Evolutionary conservation across 140 eudicot genomes (phyloP), one percentile per base, ranked within the genome.

Genomic region (Oenanthe javanica): DNA sequence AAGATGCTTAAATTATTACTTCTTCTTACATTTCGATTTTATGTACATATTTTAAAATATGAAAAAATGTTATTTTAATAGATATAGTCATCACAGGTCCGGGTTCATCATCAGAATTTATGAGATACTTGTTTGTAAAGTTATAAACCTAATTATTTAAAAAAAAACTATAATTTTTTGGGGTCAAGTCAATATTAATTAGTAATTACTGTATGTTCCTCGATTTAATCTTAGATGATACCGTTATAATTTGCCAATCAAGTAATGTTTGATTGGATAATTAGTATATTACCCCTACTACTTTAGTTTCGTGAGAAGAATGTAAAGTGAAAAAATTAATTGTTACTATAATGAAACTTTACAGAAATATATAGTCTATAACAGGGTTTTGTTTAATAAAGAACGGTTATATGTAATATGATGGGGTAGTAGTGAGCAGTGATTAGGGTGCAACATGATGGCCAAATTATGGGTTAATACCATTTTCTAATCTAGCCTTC

Each of bases 401-500:
- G 5, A 42, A 40, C 76, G 51, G 51, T 71, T 13, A 71, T 4
- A 71, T 69, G 47, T 19, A 27, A 21, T 2, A 61, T 61, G 31
- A n/a, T 21, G 13, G 49, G 9, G 38, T 51, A 21, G 79, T 48
- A 25, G 51, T 57, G 79, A 5, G 31, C 36, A 61, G 11, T n/a
- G 64, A 13, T 76, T 0, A 25, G 81, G 52, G 47, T 63, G 79
- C 5, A 10, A 5, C 43, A 25, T 25, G 63, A 83, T 72, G 76
- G 83, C 75, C 86, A 82, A 54, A 72, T 82, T 63, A 83, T 83
- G 82, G 79, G 66, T 42, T 55, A 70, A 72, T 40, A 71, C 36
- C 49, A 79, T 78, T 83, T 72, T 82, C 18, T 82, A 82, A 38
- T 47, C 25, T 64, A 14, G 11, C 49, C 23, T 13, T 43, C 16